Percentiles rank a stretch among this genome's conserved stretches.
phyloP scores from a whole-genome alignment of 2,329 filamentous ascomycete genomes.

The Tolypocladium pustulatum region DNA sequence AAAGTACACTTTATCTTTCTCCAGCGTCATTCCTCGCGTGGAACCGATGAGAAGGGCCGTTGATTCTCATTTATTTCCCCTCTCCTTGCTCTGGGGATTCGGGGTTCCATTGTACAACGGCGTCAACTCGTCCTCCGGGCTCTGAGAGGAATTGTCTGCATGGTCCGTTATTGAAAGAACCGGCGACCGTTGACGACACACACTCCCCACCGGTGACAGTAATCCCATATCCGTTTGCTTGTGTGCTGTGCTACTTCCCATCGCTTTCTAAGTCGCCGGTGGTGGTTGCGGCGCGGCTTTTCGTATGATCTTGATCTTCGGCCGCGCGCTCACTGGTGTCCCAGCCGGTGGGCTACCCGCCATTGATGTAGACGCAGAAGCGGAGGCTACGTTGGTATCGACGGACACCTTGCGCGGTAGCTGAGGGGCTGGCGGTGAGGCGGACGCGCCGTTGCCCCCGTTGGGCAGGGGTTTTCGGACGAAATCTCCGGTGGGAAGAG shows the following conservation, averaged over 20 bases:
- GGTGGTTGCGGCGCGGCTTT: constrained; percentile 19
- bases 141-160: neutral
- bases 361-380: constrained; percentile 12
- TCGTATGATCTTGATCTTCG: constrained; percentile 27
- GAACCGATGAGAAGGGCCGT: neutral
- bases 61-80: neutral
- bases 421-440: constrained; percentile 12
- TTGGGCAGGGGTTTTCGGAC: constrained; percentile 21
- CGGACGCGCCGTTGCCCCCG: constrained; percentile 9
- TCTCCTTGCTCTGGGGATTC: neutral
- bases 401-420: constrained; percentile 16
- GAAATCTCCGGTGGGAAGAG: constrained; percentile 19
- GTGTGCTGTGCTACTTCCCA: neutral
- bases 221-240: neutral
- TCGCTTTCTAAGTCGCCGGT: constrained; percentile 9
- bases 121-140: neutral
- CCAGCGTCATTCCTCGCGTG: neutral
- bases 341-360: constrained; percentile 11
- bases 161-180: neutral
- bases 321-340: constrained; percentile 15
- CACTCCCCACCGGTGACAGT: neutral
- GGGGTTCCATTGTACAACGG: neutral
- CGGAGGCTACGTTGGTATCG: constrained; percentile 10
- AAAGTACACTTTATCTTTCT: neutral
- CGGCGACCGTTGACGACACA: neutral